phyloP scores from a whole-genome alignment of 768 basidiomycete species.

The Mycena chlorophos region DNA sequence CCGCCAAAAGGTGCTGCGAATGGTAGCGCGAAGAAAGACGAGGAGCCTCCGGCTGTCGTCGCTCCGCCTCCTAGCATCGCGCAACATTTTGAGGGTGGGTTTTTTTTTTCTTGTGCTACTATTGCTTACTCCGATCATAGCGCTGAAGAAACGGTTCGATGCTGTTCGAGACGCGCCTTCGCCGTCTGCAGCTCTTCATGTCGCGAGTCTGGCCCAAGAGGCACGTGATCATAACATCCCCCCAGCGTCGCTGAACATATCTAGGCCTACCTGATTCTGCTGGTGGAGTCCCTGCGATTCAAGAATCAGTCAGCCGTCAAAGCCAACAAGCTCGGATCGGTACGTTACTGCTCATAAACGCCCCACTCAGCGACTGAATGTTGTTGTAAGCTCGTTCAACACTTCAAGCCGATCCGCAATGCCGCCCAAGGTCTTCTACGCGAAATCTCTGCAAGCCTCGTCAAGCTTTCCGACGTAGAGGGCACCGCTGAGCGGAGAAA shows the following conservation, averaged over 20 bases:
- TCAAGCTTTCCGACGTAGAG: conserved; percentile 52
- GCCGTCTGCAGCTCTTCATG: conserved; percentile 63
- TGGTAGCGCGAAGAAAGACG: conserved; percentile 63
- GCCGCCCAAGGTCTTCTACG: conserved; percentile 53
- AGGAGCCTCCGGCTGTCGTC: conserved; percentile 65
- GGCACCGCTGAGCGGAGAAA: conserved; percentile 54
- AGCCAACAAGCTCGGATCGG: conserved; percentile 69
- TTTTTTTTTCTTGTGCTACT: not conserved
- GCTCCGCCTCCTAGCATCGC: conserved; percentile 57
- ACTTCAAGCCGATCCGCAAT: conserved; percentile 61
- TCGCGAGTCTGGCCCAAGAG: conserved; percentile 76
- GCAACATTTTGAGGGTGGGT: conserved; percentile 64
- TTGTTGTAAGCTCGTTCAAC: conserved; percentile 57
- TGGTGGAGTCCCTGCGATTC: conserved; percentile 72
- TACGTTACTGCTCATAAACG: conserved; percentile 37
- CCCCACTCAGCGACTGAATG: conserved; percentile 9
- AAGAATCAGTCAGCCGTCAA: conserved; percentile 69
- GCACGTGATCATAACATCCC: conserved; percentile 32
- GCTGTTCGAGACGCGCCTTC: conserved; percentile 42
- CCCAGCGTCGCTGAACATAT: conserved; percentile 5
- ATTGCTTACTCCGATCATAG: conserved; percentile 34
- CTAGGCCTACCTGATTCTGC: conserved; percentile 73
- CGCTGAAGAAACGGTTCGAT: conserved; percentile 54
- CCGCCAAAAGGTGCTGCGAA: conserved; percentile 43
- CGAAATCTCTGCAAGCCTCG: conserved; percentile 56